A percentile compares a stretch with the other conserved stretches of the same genome.
phyloP scores from a whole-genome alignment of 148 eudicot species.

The Fagopyrum tataricum region DNA sequence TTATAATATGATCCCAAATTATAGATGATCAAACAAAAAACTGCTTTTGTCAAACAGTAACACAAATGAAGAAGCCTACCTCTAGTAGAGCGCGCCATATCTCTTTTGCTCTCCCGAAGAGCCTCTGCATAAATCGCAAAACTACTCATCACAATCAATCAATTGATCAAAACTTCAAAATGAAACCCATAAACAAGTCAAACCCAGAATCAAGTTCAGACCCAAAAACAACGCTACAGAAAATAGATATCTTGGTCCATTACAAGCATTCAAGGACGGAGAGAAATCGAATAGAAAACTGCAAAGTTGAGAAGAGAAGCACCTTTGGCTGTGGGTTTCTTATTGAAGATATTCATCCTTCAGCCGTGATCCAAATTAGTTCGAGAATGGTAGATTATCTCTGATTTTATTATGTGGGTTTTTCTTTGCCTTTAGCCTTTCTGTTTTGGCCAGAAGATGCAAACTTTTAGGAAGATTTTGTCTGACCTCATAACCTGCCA shows the following conservation, averaged over 20 bases:
- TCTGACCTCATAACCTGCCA: neutral
- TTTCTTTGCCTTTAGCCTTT: neutral
- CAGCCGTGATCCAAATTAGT: neutral
- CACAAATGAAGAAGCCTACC: slow-evolving; percentile 31
- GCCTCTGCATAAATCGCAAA: slow-evolving; percentile 44
- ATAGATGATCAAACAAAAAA: neutral
- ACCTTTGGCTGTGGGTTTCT: slow-evolving; percentile 92
- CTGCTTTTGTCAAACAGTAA: too few species aligned
- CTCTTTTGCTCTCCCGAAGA: slow-evolving; percentile 83
- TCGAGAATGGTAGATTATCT: neutral
- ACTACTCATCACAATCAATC: slow-evolving; percentile 5
- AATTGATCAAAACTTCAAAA: neutral
- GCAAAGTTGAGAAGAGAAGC: neutral
- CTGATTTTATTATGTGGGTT: neutral
- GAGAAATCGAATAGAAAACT: neutral
- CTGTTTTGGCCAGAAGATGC: neutral
- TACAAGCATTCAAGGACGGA: neutral
- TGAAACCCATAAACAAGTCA: neutral
- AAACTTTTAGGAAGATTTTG: neutral
- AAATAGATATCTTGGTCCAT: neutral
- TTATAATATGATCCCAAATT: neutral
- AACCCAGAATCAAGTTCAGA: neutral
- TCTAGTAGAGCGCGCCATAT: slow-evolving; percentile 89
- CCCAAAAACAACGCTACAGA: neutral
- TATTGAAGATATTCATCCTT: slow-evolving; percentile 45